Base-by-base conservation (phyloP, 257 asterid species). In the Solanum commersonii region DNA sequence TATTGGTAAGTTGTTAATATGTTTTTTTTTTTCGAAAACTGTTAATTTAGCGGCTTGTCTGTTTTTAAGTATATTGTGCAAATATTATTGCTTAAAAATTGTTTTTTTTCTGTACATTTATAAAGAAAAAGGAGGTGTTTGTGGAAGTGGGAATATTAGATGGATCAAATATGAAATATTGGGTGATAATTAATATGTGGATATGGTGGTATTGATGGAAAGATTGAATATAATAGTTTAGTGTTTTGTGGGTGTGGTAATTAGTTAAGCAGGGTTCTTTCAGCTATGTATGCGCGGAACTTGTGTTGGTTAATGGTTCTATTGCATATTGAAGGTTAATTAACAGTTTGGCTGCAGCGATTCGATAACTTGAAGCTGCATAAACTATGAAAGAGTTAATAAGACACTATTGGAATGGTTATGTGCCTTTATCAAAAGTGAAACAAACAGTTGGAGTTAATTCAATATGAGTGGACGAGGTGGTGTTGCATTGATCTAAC, bases 1-100 rank as follows among this genome's bases (percentile, higher is more conserved):
- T 40, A 92, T 92, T 87, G 90, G 93, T 91, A 89, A 86, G 14
- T 46, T 81, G 27, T 81, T 81, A 15, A 46, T 44, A 15, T 73
- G 29, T 33, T 4, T 2, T 4, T 4, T 2, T 4, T 72, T 18
- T 15, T 31, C 4, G 5, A 72, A 34, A 3, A 72, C 34, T 72
- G 79, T 72, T 8, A 33, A 4, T 1, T 20, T 71, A 71, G 3
- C 2, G 76, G 5, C 10, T 68, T 15, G 27, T 72, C 40, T 72
- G 78, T 31, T 71, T 18, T 33, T 71, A 33, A 8, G 79, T 16
- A 16, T 72, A 34, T 73, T 73, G 31, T 73, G 49, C 18, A 35
- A 44, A 37, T 82, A 42, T 44, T 44, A 8, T 72, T 8, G 4
- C 14, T 10, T 10, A 38, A 46, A 86, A 13, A 10, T 16, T 60